Conservation (phyloP, 2,329 filamentous ascomycete species). For the Myriosclerotinia scirpicola region DNA sequence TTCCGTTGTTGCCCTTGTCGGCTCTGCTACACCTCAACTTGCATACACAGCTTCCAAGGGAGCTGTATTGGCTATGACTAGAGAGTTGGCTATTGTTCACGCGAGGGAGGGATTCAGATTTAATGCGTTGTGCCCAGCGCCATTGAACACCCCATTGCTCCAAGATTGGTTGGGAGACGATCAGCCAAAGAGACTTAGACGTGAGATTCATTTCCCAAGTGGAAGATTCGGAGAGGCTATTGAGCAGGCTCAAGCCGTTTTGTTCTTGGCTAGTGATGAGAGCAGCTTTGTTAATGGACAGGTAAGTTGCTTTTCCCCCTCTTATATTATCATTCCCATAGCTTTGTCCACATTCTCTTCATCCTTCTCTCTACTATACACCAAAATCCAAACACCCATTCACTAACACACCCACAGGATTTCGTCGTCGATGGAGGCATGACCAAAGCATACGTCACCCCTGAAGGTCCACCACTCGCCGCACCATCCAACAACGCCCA, state of each 20-base stretch:
- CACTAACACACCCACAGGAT: slow-evolving; percentile 51
- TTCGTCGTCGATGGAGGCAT: slow-evolving; percentile 96
- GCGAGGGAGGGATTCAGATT: slow-evolving; percentile 73
- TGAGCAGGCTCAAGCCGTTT: slow-evolving; percentile 72
- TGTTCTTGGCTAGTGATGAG: slow-evolving; percentile 75
- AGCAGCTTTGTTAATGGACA: slow-evolving; percentile 72
- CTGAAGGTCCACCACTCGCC: slow-evolving; percentile 56
- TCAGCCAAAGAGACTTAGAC: slow-evolving; percentile 64
- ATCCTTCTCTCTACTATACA: background rate
- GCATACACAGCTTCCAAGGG: slow-evolving; percentile 78
- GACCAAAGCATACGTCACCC: slow-evolving; percentile 83
- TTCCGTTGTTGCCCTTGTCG: slow-evolving; percentile 70
- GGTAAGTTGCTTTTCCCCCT: slow-evolving; percentile 38
- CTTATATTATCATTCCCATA: too few species aligned
- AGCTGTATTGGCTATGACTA: slow-evolving; percentile 70
- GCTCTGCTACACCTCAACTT: slow-evolving; percentile 68
- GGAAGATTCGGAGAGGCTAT: slow-evolving; percentile 76
- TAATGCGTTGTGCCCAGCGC: slow-evolving; percentile 72
- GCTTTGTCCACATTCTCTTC: background rate
- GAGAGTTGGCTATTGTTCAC: slow-evolving; percentile 73
- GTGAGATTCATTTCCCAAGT: slow-evolving; percentile 73
- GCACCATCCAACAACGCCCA: slow-evolving; percentile 52
- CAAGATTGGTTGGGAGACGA: slow-evolving; percentile 78
- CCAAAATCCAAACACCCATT: background rate
- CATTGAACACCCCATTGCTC: slow-evolving; percentile 71